A percentile compares a stretch with the other conserved stretches of the same genome.
Conservation (phyloP, 208 protist genomes). For the Trichomonas vaginalis region DNA sequence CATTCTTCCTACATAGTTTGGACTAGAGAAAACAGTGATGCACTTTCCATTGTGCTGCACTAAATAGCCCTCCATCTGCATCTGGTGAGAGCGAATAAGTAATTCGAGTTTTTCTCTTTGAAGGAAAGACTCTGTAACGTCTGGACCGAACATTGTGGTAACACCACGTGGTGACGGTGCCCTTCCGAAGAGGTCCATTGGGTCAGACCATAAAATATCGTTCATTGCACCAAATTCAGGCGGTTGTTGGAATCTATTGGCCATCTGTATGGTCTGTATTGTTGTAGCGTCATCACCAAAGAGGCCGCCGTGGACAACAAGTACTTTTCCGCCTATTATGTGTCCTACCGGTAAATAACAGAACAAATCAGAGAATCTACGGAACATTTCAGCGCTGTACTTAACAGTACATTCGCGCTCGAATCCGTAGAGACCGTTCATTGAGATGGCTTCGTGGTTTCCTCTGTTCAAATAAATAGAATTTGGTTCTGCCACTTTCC, state of each 20-base stretch:
- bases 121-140: slow-evolving; percentile 39
- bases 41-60: slow-evolving; percentile 29
- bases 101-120: slow-evolving; percentile 31
- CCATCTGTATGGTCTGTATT: not conserved
- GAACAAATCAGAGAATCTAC: not conserved
- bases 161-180: slow-evolving; percentile 26
- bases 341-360: not conserved
- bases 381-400: not conserved
- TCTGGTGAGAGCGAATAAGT: slow-evolving; percentile 42
- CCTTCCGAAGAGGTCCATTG: not conserved
- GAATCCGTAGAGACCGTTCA: slow-evolving; percentile 15
- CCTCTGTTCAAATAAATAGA: not conserved
- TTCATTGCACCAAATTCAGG: not conserved
- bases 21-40: slow-evolving; percentile 33
- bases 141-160: slow-evolving; percentile 34
- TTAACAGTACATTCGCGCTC: not conserved
- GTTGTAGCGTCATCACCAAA: not conserved
- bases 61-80: slow-evolving; percentile 33
- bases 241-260: not conserved
- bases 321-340: not conserved
- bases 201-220: slow-evolving; percentile 27
- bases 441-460: not conserved
- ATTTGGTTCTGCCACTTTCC: not conserved
- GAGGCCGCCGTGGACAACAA: slow-evolving; percentile 16
- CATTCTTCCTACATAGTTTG: slow-evolving; percentile 25